Conservation (phyloP, 2,329 filamentous ascomycete species). For the Aspergillus sp. region DNA sequence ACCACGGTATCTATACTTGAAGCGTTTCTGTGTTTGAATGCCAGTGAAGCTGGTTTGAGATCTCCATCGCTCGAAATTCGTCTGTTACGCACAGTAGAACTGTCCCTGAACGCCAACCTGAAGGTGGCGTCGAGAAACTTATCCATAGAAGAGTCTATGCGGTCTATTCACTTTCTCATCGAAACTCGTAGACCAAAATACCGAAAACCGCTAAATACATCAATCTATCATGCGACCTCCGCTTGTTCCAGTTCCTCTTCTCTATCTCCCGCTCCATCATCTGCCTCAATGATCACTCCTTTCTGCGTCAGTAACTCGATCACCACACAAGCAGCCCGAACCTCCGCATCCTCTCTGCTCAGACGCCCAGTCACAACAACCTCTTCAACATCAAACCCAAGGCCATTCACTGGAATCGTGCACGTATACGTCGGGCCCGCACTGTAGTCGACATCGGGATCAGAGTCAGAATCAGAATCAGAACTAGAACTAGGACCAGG, state of each 20-base stretch:
- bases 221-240: neutral
- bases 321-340: constrained; percentile 23
- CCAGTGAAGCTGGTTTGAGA: neutral
- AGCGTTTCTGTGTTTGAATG: neutral
- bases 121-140: neutral
- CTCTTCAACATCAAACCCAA: constrained; percentile 2
- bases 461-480: neutral
- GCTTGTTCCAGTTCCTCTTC: neutral
- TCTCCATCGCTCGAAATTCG: neutral
- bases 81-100: neutral
- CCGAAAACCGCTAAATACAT: neutral
- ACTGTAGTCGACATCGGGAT: neutral
- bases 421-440: constrained; percentile 1
- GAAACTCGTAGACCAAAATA: neutral
- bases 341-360: constrained; percentile 31
- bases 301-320: constrained; percentile 17
- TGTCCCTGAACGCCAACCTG: neutral
- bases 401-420: neutral
- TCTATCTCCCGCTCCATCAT: neutral
- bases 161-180: neutral
- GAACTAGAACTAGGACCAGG: neutral
- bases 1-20: neutral
- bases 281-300: neutral
- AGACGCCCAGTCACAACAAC: constrained; percentile 24
- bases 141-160: neutral